Evolutionary conservation across 2,329 filamentous ascomycete genomes (phyloP), one percentile per base, ranked within the genome.

Genomic region (Fusarium sp.): DNA sequence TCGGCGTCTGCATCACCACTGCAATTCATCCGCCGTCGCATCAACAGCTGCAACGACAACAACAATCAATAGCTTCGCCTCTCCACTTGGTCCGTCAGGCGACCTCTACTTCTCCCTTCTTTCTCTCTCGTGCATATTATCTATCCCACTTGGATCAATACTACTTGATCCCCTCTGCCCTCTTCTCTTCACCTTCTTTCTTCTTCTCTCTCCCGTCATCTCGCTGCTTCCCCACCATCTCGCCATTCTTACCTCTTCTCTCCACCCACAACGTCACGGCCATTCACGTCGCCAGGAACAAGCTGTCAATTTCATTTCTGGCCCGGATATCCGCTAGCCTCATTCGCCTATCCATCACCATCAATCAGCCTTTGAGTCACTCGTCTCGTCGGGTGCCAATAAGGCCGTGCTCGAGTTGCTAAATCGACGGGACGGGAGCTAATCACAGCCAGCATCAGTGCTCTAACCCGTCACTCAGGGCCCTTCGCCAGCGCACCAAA

Each of bases 401-500:
- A 56, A 33, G 37, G 45, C 63, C 58, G 72, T 66, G 66, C 65
- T 52, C 57, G n/a, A 67, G 38, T 52, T 70, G 59, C 71, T 63
- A 66, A 65, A 40, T 65, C 47, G 30, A 61, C 72, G 72, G 72
- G 67, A 74, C 69, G 72, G 72, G 72, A 74, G 47, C 72, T 74
- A 74, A 70, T 61, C 61, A 63, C 64, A 65, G 62, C 63, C 65
- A 67, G 52, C 33, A 72, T 67, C 63, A 15, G 35, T 58, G 37
- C 35, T 43, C 67, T 43, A 50, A 27, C 59, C 54, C 63, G 57
- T 56, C 33, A 35, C 33, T 38, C 54, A 35, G 54, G 54, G 32
- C 54, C 32, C 54, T 50, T 52, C 30, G 32, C 52, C 30, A 56
- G 52, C 52, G n/a, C 52, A 58, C 47, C 47, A 27, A 12, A 11